Base-by-base conservation (phyloP, 2,329 filamentous ascomycete genomes). In the Cercospora berteroae region DNA sequence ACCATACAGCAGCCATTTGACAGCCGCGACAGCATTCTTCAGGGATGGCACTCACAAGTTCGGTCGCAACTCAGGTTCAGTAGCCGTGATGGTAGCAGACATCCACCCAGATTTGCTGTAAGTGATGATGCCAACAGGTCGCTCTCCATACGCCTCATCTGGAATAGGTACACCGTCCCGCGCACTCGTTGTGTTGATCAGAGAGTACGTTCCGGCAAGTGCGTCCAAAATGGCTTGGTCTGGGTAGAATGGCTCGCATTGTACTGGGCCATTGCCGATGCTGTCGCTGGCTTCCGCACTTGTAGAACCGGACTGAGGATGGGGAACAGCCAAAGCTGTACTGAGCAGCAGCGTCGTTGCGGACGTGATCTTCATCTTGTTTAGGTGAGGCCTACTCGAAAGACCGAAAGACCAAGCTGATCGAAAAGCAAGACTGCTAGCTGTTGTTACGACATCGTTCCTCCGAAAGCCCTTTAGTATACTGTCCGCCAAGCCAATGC, bases 61-160 rank as follows among this genome's bases (percentile, higher is more conserved):
- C 13, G 67, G 67, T 16, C 60, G 67, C 23, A 62, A 31, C 52
- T 67, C 64, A 27, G 65, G 56, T 16, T 69, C 64, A 5, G 65
- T 65, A n/a, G 64, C 64, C 20, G 64, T 65, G 13, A 67, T 67
- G n/a, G 65, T 63, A 10, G 55, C 67, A 39, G 59, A 64, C 67
- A 68, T 64, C 52, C 64, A 68, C 20, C 64, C 67, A 10, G 64
- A 60, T 18, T 36, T 33, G 42, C 63, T 68, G 64, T 68, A 66
- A 31, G 64, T 66, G 42, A 68, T 60, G 60, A 68, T 64, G 23
- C 67, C 67, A 27, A 66, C 67, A 13, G 67, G 64, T 7, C 59
- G 23, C 36, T 66, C 39, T 10, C 67, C 64, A 29, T 64, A 64
- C 4, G 64, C 59, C 39, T 44, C 44, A 12, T 66, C 64, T 13